Base-by-base conservation (phyloP, 768 basidiomycete genomes). In the Gymnopilus dilepis region DNA sequence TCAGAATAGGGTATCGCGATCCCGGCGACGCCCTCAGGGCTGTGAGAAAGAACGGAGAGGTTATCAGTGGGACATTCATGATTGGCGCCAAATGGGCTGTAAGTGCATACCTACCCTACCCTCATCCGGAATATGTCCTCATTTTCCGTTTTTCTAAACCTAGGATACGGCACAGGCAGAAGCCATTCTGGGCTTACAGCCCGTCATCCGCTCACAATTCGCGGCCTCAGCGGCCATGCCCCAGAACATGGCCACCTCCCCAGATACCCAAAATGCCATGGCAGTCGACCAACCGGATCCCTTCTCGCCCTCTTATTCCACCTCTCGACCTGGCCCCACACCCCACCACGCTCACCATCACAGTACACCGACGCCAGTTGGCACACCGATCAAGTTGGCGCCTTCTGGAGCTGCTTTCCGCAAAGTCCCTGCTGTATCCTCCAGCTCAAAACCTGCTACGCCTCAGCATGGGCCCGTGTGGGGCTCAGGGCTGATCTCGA, bases 71-170 rank as follows among this genome's bases (percentile, higher is more conserved):
- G 4, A 82, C 80, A 50, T 92, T 86, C 81, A 95, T 95, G 93
- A 78, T 95, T 34, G 94, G 94, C 12, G 87, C 86, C 41, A 94
- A 94, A 73, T 92, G 89, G 88, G 90, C 90, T 26, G 93, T 94
- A 71, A 62, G 91, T 85, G 31, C 45, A 56, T 45, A 37, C 52
- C 28, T 21, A 13, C 30, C 47, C 40, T 38, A 51, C 31, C 47
- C 56, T 64, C 28, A 58, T 50, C 58, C 34, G 56, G 22, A 37
- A 8, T 26, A 47, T 47, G 24, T 47, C 19, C 56, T n/a, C 17
- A 30, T 21, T 34, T 31, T 48, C 37, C 12, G 4, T 41, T 13
- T 31, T 22, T 28, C 28, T 42, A 33, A 21, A 45, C 63, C 6
- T 56, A 92, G 90, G 90, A 92, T 69, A 77, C 86, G 3, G 76